phyloP scores from a whole-genome alignment of 768 basidiomycete genomes.

The Suillus luteus region DNA sequence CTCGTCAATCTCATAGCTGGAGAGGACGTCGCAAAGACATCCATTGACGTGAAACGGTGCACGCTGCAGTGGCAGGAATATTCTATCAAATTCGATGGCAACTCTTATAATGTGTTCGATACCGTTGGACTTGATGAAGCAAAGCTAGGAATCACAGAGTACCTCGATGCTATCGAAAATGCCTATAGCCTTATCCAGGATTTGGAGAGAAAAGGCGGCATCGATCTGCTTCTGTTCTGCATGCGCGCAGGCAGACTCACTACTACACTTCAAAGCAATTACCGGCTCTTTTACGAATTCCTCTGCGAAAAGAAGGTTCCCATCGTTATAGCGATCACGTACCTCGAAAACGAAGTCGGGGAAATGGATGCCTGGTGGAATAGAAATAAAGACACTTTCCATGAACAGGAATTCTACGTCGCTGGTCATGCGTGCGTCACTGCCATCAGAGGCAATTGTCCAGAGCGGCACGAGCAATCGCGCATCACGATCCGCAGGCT shows the following conservation, averaged over 20 bases:
- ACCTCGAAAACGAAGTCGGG: slow-evolving; percentile 38
- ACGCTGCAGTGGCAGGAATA: slow-evolving; percentile 38
- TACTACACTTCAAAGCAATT: slow-evolving; percentile 39
- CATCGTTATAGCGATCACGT: slow-evolving; percentile 38
- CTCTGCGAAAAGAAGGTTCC: slow-evolving; percentile 42
- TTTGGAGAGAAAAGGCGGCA: slow-evolving; percentile 34
- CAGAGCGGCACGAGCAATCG: slow-evolving; percentile 30
- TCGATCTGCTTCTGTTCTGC: slow-evolving; percentile 42
- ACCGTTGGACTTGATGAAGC: slow-evolving; percentile 31
- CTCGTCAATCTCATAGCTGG: slow-evolving; percentile 14
- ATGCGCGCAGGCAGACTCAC: slow-evolving; percentile 24
- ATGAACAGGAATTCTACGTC: slow-evolving; percentile 30
- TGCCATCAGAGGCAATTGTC: slow-evolving; percentile 25
- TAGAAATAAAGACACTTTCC: slow-evolving; percentile 34
- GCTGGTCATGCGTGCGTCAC: slow-evolving; percentile 35
- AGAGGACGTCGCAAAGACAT: slow-evolving; percentile 25
- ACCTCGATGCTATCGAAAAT: slow-evolving; percentile 29
- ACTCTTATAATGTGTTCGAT: slow-evolving; percentile 15
- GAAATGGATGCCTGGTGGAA: slow-evolving; percentile 43
- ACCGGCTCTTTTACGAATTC: slow-evolving; percentile 39
- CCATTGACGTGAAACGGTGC: slow-evolving; percentile 33
- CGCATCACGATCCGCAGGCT: slow-evolving; percentile 25
- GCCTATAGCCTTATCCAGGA: slow-evolving; percentile 35
- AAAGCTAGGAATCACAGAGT: slow-evolving; percentile 28
- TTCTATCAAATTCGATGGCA: slow-evolving; percentile 22